These are phyloP conservation scores for Fusarium equiseti DNA, from an alignment of 2,329 filamentous ascomycete species.

Conservation along the genomic window DNA sequence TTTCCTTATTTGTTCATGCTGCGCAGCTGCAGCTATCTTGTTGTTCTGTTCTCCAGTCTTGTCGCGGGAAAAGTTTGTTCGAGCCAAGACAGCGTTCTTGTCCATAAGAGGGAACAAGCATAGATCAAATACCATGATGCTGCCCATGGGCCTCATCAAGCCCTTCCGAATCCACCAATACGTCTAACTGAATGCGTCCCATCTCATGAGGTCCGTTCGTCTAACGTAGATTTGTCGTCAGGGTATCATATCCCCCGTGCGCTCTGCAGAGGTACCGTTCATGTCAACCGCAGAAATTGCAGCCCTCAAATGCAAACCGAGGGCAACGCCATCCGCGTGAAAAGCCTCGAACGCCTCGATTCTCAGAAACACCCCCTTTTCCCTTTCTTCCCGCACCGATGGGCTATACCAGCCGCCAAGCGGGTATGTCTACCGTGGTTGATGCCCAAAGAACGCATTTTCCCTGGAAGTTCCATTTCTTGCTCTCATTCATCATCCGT, in stretches of 20 bases:
- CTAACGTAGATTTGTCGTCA: constrained; percentile 53
- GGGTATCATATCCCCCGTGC: constrained; percentile 53
- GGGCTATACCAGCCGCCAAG: constrained; percentile 42
- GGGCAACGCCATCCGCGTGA: constrained; percentile 43
- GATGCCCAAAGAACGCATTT: constrained; percentile 45
- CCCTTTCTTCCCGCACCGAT: constrained; percentile 38
- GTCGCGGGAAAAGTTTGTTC: constrained; percentile 25
- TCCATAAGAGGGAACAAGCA: constrained; percentile 25
- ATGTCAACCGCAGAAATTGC: constrained; percentile 46
- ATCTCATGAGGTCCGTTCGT: constrained; percentile 49
- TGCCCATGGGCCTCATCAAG: constrained; percentile 25
- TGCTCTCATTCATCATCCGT: constrained; percentile 48
- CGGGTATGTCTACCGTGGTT: constrained; percentile 46
- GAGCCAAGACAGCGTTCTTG: constrained; percentile 29
- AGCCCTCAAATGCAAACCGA: constrained; percentile 47
- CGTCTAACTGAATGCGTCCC: constrained; percentile 45
- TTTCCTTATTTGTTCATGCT: constrained; percentile 33
- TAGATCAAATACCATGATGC: constrained; percentile 26
- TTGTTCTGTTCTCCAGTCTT: constrained; percentile 23
- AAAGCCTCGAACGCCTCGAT: constrained; percentile 47
- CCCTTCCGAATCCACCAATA: constrained; percentile 36
- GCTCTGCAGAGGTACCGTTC: constrained; percentile 42
- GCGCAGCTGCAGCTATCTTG: constrained; percentile 30
- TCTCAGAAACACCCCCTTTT: constrained; percentile 32
- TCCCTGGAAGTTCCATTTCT: constrained; percentile 41